Evolutionary conservation across 345 rosid species (phyloP), one percentile per base, ranked within the genome.

Genomic region (Laguncularia racemosa): DNA sequence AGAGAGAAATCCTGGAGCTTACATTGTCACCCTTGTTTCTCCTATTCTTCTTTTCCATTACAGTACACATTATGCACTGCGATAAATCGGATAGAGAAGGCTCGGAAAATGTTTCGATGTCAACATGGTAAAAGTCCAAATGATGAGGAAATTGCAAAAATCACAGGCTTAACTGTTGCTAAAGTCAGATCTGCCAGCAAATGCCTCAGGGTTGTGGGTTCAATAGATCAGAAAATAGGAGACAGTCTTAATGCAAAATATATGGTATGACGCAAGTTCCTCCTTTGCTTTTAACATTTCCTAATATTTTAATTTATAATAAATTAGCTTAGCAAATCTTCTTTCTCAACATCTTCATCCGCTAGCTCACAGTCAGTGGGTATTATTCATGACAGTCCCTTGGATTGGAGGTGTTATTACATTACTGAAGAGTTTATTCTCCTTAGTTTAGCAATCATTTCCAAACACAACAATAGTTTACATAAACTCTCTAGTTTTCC

Each of bases 131-230:
- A 71, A 77, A 62, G 73, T 59, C 76, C 86, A 1, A 79, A 76
- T 1, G 93, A 90, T 60, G 72, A 62, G 13, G 84, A 79, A 67
- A 75, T 90, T 55, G 78, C 93, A 4, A 78, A 76, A 74, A 72
- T 78, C 50, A 83, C 89, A 0, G 80, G 83, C 17, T 73, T 71
- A 66, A 76, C 95, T 18, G 45, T 84, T 64, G 75, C 81, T 63
- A 81, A 78, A 79, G 81, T 90, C 65, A 72, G 72, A 71, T 78
- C 83, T n/a, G 95, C 95, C 59, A 67, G 79, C 60, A 70, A 69
- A 77, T 90, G 85, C 75, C 74, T 75, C 20, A 75, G 78, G 70
- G 82, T 86, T 53, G 97, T 90, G 14, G 93, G 92, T 64, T 87
- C 95, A 13, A 57, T 86, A 44, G 88, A 90, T 69, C 71, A 70